phyloP scores from a whole-genome alignment of 2,329 filamentous ascomycete species.

The Aspergillus neoniger region DNA sequence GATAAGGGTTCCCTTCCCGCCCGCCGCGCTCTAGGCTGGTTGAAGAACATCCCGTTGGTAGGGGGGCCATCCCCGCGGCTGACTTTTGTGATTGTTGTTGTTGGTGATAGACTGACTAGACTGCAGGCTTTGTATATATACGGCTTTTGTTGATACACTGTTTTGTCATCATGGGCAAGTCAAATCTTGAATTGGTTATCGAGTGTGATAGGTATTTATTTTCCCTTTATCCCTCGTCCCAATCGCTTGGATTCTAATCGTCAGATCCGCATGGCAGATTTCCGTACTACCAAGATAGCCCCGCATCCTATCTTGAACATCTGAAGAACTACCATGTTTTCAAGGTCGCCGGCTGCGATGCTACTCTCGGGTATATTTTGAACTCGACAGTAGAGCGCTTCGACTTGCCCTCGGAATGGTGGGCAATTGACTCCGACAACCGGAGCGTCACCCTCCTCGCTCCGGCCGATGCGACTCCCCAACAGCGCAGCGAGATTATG shows the following conservation, averaged over 20 bases:
- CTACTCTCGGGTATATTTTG: conserved; percentile 63
- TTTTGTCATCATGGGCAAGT: conserved; percentile 36
- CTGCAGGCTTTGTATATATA: neutral
- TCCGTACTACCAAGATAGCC: conserved; percentile 68
- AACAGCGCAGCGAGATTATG: conserved; percentile 62
- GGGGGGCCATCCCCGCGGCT: neutral
- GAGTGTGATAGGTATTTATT: conserved; percentile 56
- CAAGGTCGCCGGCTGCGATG: conserved; percentile 66
- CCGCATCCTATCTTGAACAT: conserved; percentile 56
- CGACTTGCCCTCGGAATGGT: conserved; percentile 55
- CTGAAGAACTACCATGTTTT: conserved; percentile 62
- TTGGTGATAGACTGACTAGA: neutral
- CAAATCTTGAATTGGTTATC: conserved; percentile 57
- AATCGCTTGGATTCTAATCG: conserved; percentile 11
- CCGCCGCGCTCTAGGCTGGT: neutral
- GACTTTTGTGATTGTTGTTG: neutral
- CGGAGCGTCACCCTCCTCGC: conserved; percentile 64
- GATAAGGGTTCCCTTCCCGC: conserved; percentile 26
- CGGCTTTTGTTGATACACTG: neutral
- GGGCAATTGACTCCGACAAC: conserved; percentile 61
- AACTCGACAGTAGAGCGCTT: conserved; percentile 48
- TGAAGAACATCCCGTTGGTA: neutral
- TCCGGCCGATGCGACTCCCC: conserved; percentile 59
- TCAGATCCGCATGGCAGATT: conserved; percentile 59
- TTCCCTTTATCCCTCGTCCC: neutral